phyloP scores from a whole-genome alignment of 371 early-diverging fungal genomes.

The Mortierella sp. region DNA sequence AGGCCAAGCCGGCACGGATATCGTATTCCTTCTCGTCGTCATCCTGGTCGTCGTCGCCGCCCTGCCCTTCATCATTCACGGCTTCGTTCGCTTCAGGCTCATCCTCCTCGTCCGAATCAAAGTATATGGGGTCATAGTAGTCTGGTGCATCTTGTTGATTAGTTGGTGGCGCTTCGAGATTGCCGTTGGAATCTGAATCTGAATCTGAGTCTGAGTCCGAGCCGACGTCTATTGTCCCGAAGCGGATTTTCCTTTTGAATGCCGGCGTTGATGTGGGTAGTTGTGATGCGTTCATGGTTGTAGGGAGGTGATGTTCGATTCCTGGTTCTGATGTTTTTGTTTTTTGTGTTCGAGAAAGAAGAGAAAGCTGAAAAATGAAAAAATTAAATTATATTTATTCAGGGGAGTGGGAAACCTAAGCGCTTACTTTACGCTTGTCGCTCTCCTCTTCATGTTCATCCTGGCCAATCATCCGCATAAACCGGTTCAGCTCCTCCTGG shows the following conservation, averaged over 20 bases:
- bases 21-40: constrained; percentile 30
- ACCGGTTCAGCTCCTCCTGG: constrained; percentile 67
- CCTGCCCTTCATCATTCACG: background rate
- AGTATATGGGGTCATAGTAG: constrained; percentile 66
- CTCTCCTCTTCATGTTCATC: constrained; percentile 9
- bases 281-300: constrained; percentile 21
- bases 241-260: constrained; percentile 16
- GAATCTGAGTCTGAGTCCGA: constrained; percentile 32
- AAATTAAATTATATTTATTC: background rate
- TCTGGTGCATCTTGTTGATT: constrained; percentile 34
- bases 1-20: constrained; percentile 14
- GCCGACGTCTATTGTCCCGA: constrained; percentile 10
- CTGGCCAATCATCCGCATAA: constrained; percentile 51
- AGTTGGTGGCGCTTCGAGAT: constrained; percentile 19
- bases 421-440: background rate
- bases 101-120: constrained; percentile 61
- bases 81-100: constrained; percentile 3
- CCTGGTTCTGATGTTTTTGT: background rate
- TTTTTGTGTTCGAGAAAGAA: background rate
- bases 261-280: background rate
- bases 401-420: background rate
- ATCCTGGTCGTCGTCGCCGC: constrained; percentile 53
- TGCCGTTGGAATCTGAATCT: constrained; percentile 15
- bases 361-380: background rate
- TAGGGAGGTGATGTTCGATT: background rate